Conservation (phyloP, 2,329 filamentous ascomycete species). For the Aspergillus aculeatus region DNA sequence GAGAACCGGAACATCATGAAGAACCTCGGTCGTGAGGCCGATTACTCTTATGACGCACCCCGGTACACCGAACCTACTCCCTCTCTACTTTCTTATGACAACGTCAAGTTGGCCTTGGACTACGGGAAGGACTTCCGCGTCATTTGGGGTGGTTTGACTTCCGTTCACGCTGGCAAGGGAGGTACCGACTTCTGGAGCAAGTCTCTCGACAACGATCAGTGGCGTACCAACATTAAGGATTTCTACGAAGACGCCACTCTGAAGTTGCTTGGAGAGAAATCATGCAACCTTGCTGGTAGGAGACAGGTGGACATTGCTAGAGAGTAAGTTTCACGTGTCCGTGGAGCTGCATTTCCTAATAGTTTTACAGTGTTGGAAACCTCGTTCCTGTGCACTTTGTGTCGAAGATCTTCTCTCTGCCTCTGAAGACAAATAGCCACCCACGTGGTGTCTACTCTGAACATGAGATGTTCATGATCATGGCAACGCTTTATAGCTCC, state of each 20-base stretch:
- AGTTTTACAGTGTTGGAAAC: conserved; percentile 46
- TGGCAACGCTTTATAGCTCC: conserved; percentile 64
- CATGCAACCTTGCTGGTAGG: conserved; percentile 60
- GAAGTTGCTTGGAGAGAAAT: conserved; percentile 63
- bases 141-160: conserved; percentile 63
- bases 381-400: conserved; percentile 57
- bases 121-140: conserved; percentile 63
- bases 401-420: conserved; percentile 55
- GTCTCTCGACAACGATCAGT: conserved; percentile 61
- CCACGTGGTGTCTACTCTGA: conserved; percentile 56
- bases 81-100: conserved; percentile 61
- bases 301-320: conserved; percentile 69
- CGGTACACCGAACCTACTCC: conserved; percentile 51
- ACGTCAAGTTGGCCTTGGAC: conserved; percentile 61
- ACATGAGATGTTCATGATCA: conserved; percentile 58
- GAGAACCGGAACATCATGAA: conserved; percentile 72
- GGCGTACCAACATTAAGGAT: conserved; percentile 60
- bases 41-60: conserved; percentile 70
- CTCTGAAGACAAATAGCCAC: conserved; percentile 54
- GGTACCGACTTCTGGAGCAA: conserved; percentile 58
- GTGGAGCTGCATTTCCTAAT: conserved; percentile 9
- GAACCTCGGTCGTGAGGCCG: conserved; percentile 62
- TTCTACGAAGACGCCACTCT: conserved; percentile 66
- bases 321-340: conserved; percentile 40
- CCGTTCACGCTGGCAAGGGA: conserved; percentile 61